Evolutionary conservation across 495 filamentous ascomycete species (phyloP).

Genomic region (Hamigera avellanea): DNA sequence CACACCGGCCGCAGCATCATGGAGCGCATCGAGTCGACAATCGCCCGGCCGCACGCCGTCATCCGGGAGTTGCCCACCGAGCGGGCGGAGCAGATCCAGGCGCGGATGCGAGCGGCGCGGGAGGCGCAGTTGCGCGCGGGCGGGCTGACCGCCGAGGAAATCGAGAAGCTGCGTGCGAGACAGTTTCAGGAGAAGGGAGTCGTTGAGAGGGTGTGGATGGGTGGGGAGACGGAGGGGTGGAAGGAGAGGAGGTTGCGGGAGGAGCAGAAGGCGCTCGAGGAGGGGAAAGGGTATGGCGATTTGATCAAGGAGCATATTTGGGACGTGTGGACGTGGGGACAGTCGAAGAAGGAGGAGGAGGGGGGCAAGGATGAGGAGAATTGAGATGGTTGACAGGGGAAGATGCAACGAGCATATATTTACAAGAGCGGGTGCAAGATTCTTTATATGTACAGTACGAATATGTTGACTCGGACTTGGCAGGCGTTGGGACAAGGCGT

Average conservation of each 20-base stretch:
- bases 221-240: conserved; percentile 54
- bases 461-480: too few relatives aligned
- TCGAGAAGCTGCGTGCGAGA: conserved; percentile 30
- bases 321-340: conserved; percentile 63
- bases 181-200: conserved; percentile 27
- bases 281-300: conserved; percentile 69
- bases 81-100: conserved; percentile 41
- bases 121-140: conserved; percentile 23
- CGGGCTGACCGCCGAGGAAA: conserved; percentile 17
- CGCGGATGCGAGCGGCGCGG: conserved; percentile 22
- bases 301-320: conserved; percentile 76
- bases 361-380: conserved; percentile 5
- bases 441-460: too few relatives aligned
- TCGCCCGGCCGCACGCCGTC: conserved; percentile 7
- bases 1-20: conserved; percentile 42
- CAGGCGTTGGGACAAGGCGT: too few relatives aligned
- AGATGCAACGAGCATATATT: too few relatives aligned
- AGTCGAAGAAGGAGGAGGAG: conserved; percentile 18
- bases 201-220: conserved; percentile 52
- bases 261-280: conserved; percentile 64
- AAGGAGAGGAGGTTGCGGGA: conserved; percentile 56
- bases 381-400: too few relatives aligned
- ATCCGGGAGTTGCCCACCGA: conserved; percentile 37
- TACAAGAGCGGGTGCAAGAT: too few relatives aligned
- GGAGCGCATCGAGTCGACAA: conserved; percentile 29